phyloP scores from a whole-genome alignment of 257 asterid genomes.

The Lycium barbarum region DNA sequence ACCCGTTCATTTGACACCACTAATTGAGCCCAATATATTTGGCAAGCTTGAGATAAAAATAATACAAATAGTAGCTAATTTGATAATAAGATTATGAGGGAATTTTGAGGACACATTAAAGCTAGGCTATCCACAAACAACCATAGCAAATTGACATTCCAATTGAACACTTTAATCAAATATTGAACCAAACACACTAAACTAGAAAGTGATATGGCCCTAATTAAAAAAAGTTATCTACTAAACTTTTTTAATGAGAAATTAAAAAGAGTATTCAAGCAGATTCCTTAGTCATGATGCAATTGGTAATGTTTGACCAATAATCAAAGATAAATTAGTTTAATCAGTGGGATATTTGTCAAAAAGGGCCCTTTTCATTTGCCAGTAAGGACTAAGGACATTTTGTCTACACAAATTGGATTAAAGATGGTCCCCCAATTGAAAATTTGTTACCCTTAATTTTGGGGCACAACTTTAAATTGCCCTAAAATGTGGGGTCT shows the following conservation, averaged over 20 bases:
- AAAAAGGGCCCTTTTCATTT: conserved; percentile 33
- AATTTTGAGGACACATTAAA: neutral
- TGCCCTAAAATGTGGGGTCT: conserved; percentile 27
- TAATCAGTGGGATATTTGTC: conserved; percentile 24
- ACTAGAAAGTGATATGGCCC: neutral
- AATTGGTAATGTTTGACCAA: conserved; percentile 25
- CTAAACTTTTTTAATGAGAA: neutral
- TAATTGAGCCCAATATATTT: neutral
- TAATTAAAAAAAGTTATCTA: neutral
- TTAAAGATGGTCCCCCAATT: conserved; percentile 42
- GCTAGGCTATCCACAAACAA: neutral
- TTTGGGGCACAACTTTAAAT: conserved; percentile 39
- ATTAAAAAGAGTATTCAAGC: neutral
- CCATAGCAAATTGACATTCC: neutral
- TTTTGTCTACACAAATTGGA: conserved; percentile 33
- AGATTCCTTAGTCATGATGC: conserved; percentile 18
- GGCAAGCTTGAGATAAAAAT: neutral
- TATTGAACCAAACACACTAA: neutral
- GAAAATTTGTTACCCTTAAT: conserved; percentile 35
- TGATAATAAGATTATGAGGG: neutral
- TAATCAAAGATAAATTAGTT: neutral
- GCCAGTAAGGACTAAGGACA: neutral
- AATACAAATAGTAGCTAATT: neutral
- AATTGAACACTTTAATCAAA: neutral
- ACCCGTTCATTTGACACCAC: too few species aligned